Conservation (phyloP, 371 early-diverging fungal species). For the Mortierella sp. region DNA sequence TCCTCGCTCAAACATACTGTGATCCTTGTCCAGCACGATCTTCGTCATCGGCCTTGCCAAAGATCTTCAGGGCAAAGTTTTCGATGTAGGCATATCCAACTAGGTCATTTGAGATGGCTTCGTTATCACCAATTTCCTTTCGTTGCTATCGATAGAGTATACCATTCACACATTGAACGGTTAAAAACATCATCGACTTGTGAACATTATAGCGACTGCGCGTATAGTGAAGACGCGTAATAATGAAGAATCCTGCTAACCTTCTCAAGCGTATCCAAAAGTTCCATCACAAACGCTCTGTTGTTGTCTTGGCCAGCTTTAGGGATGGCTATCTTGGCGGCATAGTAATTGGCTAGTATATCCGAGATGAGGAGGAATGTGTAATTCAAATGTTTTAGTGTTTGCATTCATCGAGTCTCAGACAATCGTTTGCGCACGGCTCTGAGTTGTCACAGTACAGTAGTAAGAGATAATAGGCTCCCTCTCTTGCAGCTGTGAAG, state of each 20-base stretch:
- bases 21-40: constrained; percentile 84
- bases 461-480: constrained; percentile 94
- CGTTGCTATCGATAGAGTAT: constrained; percentile 72
- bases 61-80: constrained; percentile 92
- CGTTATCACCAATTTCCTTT: constrained; percentile 68
- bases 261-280: constrained; percentile 85
- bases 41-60: constrained; percentile 92
- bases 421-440: not conserved
- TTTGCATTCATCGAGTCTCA: not conserved
- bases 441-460: constrained; percentile 64
- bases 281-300: constrained; percentile 70
- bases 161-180: not conserved
- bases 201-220: not conserved
- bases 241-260: constrained; percentile 56
- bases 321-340: constrained; percentile 84
- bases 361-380: not conserved
- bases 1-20: constrained; percentile 64
- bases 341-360: constrained; percentile 85
- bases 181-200: not conserved
- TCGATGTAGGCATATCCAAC: constrained; percentile 89
- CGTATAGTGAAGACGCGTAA: not conserved
- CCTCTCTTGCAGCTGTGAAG: constrained; percentile 76
- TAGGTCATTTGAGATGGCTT: constrained; percentile 83
- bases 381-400: not conserved
- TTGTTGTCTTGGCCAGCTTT: constrained; percentile 70